Base-by-base conservation (phyloP, 495 filamentous ascomycete species). In the Xylaria palmicola region DNA sequence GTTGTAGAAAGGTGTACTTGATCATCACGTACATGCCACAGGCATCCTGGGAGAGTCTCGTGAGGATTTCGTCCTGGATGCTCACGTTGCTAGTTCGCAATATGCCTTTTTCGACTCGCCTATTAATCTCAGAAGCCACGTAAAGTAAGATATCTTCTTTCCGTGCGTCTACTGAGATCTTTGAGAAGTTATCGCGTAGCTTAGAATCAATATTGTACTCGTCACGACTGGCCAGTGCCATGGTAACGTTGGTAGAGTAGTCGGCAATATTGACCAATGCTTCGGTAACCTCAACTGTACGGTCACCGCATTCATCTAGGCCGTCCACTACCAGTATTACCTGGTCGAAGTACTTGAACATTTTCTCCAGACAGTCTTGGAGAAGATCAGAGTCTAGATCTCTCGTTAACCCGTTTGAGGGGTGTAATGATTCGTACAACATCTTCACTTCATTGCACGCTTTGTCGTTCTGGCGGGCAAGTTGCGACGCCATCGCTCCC, bases 101-200 rank as follows among this genome's bases (percentile, higher is more conserved):
- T 32, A 48, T 61, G 32, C 40, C 32, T 10, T 52, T 30, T 34
- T 24, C 24, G 0, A 52, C 55, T 17, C 74, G 63, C 13, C 19
- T 17, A 32, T 71, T 72, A 4, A 80, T 65, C 41, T 79, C 73
- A 4, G 73, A 66, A 4, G 61, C 67, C 10, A 75, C 68, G 51
- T 70, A 75, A n/a, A 74, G 37, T 41, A 43, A 50, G 13, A 78
- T 51, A 65, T 73, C 72, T 10, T 66, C 58, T 32, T 65, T 75
- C 49, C 60, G 45, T 0, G 76, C 76, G 9, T 69, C 68, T 9
- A 75, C 65, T 19, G 63, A 52, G 7, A 77, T 51, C 26, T 64
- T 45, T n/a, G 17, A 22, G 39, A 67, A 76, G 7, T 41, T 52
- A 44, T 65, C 58, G 0, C 19, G 29, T 12, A 74, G 56, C 3